A percentile compares a stretch with the other conserved stretches of the same genome.
Evolutionary conservation across 2,329 filamentous ascomycete species (phyloP).

Genomic region (Talaromyces sp.): DNA sequence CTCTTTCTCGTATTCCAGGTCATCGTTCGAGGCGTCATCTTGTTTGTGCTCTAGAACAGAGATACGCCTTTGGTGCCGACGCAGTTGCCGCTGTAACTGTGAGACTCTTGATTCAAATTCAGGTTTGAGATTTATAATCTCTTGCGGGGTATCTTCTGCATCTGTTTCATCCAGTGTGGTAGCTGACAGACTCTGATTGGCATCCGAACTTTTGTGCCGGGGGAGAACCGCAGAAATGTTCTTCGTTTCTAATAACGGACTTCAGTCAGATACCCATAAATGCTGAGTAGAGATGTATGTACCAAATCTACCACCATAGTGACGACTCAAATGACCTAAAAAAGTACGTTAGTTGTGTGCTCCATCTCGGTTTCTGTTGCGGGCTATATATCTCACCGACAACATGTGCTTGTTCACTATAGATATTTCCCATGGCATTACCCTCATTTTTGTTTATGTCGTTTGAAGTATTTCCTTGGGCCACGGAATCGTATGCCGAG

Average conservation of each 20-base stretch:
- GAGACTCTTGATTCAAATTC: constrained; percentile 96
- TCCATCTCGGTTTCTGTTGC: background rate
- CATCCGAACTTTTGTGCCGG: background rate
- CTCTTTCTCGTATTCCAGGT: constrained; percentile 76
- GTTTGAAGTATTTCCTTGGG: background rate
- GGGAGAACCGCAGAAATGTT: background rate
- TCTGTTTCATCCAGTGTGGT: background rate
- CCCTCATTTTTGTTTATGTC: background rate
- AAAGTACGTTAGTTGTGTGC: background rate
- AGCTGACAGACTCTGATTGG: background rate
- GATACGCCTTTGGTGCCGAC: constrained; percentile 94
- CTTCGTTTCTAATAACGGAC: background rate
- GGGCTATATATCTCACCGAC: background rate
- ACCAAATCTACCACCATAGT: background rate
- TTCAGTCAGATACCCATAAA: background rate
- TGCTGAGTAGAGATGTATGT: background rate
- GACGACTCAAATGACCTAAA: background rate
- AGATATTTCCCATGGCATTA: background rate
- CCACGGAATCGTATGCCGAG: background rate
- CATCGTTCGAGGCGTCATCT: constrained; percentile 83
- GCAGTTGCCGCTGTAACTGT: constrained; percentile 82
- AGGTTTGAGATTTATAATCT: constrained; percentile 62
- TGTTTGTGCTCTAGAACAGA: constrained; percentile 91
- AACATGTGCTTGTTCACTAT: background rate
- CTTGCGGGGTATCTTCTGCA: background rate